A percentile compares a stretch with the other conserved stretches of the same genome.
Conservation (phyloP, 2,329 filamentous ascomycete genomes). For the Colletotrichum godetiae region DNA sequence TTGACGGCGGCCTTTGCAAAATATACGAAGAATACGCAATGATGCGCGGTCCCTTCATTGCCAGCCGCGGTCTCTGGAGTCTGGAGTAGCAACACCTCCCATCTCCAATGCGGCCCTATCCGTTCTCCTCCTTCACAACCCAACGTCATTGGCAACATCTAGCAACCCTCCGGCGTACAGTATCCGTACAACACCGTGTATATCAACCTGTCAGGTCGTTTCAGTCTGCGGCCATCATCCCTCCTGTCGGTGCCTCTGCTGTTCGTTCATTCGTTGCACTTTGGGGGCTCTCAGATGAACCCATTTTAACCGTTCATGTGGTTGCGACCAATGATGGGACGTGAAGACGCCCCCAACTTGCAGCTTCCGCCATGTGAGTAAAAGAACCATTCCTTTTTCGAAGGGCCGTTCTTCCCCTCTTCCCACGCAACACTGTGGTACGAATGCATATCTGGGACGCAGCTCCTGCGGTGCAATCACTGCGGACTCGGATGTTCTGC, state of each 20-base stretch:
- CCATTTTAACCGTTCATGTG: constrained; percentile 6
- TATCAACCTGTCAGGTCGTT: constrained; percentile 23
- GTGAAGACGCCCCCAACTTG: neutral
- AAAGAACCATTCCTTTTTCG: neutral
- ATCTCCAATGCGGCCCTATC: neutral
- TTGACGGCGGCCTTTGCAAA: neutral
- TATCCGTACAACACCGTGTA: constrained; percentile 1
- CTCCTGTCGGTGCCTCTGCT: neutral
- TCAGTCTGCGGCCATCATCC: constrained; percentile 26
- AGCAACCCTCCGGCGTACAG: neutral
- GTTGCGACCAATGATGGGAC: constrained; percentile 12
- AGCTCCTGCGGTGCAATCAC: neutral
- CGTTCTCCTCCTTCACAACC: neutral
- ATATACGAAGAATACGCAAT: neutral
- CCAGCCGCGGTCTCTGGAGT: neutral
- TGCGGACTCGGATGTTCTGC: neutral
- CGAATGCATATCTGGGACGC: neutral
- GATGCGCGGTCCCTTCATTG: neutral
- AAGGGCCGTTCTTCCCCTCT: neutral
- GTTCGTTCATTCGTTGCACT: constrained; percentile 17
- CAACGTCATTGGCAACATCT: constrained; percentile 16
- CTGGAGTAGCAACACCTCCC: neutral
- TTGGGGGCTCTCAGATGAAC: constrained; percentile 21
- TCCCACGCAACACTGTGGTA: neutral
- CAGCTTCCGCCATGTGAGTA: neutral